Percentiles rank a stretch among this genome's conserved stretches.
phyloP scores from a whole-genome alignment of 108 stramenopile species.

The Pseudonitzschia pungens region DNA sequence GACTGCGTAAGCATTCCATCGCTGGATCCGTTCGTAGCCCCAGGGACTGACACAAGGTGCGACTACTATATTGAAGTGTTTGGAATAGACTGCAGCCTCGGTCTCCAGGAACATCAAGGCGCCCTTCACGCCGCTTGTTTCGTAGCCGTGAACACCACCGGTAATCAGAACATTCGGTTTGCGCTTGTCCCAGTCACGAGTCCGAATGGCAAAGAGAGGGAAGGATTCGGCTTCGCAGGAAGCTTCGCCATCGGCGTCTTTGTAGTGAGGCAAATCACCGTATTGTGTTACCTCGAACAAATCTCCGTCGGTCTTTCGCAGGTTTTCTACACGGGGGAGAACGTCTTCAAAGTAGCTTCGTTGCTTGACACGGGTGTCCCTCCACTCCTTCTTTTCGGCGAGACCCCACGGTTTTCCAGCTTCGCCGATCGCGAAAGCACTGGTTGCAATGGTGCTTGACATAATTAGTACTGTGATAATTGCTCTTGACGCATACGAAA shows the following conservation, averaged over 20 bases:
- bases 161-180: constrained; percentile 56
- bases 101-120: constrained; percentile 56
- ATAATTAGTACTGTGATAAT: not conserved
- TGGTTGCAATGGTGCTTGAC: not conserved
- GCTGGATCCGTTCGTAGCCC: constrained; percentile 67
- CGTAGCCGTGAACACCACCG: constrained; percentile 82
- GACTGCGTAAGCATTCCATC: constrained; percentile 51
- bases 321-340: constrained; percentile 23
- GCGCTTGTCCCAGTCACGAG: constrained; percentile 25
- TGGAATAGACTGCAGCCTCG: constrained; percentile 30
- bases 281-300: constrained; percentile 39
- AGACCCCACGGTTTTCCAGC: constrained; percentile 58
- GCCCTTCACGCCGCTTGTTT: constrained; percentile 73
- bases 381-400: constrained; percentile 55
- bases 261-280: not conserved
- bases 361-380: constrained; percentile 25
- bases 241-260: constrained; percentile 22
- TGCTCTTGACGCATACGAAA: not conserved
- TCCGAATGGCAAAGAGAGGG: constrained; percentile 44
- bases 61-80: constrained; percentile 53
- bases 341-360: constrained; percentile 61
- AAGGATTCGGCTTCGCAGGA: constrained; percentile 15
- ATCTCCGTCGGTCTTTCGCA: not conserved
- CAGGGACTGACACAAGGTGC: constrained; percentile 67
- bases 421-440: constrained; percentile 46